These are phyloP conservation scores for Leptographium flavum DNA, from an alignment of 2,329 filamentous ascomycete genomes.

Conservation along the genomic window DNA sequence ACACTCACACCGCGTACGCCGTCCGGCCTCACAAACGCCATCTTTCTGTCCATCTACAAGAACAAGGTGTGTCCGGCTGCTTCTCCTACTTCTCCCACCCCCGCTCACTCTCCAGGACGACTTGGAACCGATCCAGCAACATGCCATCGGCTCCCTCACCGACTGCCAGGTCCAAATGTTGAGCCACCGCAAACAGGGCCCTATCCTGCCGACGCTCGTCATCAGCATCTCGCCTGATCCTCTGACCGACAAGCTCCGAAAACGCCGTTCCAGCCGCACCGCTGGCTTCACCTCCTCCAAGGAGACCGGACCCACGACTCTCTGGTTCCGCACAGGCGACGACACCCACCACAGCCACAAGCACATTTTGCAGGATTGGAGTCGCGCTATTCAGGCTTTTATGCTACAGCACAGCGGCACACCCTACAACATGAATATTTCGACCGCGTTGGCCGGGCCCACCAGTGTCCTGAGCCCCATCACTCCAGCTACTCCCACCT, in stretches of 20 bases:
- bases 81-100: not conserved
- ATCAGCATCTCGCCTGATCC: constrained; percentile 38
- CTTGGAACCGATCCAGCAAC: constrained; percentile 37
- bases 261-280: constrained; percentile 49
- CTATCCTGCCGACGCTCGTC: constrained; percentile 43
- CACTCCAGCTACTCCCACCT: constrained; percentile 38
- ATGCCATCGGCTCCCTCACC: constrained; percentile 34
- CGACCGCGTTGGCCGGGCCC: constrained; percentile 22
- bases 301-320: constrained; percentile 30
- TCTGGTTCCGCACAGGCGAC: constrained; percentile 45
- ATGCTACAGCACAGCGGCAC: constrained; percentile 17
- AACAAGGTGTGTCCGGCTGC: constrained; percentile 28
- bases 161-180: constrained; percentile 46
- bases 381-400: constrained; percentile 31
- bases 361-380: constrained; percentile 44
- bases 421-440: not conserved
- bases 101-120: constrained; percentile 29
- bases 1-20: constrained; percentile 20
- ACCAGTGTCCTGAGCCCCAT: constrained; percentile 30
- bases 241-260: constrained; percentile 42
- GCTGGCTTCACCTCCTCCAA: constrained; percentile 39
- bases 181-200: constrained; percentile 47
- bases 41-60: constrained; percentile 41
- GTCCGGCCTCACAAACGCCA: constrained; percentile 21
- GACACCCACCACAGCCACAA: constrained; percentile 20